Evolutionary conservation across 805 yeast genomes (phyloP), one percentile per base, ranked within the genome.

Genomic region (Yarrowia hollandica): DNA sequence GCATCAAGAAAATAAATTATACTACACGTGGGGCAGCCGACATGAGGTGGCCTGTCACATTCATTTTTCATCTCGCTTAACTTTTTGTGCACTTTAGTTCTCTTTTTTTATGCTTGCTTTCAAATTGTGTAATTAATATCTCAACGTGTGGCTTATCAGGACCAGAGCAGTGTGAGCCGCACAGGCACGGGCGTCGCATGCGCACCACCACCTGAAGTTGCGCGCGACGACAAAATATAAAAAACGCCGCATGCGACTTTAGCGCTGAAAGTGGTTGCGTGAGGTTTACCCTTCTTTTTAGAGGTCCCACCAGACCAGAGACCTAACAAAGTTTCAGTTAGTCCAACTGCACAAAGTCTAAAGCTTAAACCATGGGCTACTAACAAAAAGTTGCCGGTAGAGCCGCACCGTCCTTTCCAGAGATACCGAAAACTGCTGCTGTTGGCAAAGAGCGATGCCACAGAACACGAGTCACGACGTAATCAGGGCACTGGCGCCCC

Each of bases 401-500:
- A n/a, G 44, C 44, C 44, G 44, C 44, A 39, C 44, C 19, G 16
- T 2, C 28, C 18, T 41, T 26, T 41, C 30, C 10, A 16, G 19
- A 25, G n/a, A 15, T 3, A 5, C 30, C 28, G 46, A 39, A 12
- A 10, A 9, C 22, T n/a, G n/a, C n/a, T n/a, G n/a, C n/a, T n/a
- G n/a, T n/a, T n/a, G n/a, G n/a, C n/a, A n/a, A n/a, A n/a, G n/a
- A n/a, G n/a, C n/a, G n/a, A n/a, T n/a, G n/a, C n/a, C n/a, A n/a
- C n/a, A n/a, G n/a, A n/a, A n/a, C n/a, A 5, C 30, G 30, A 26
- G 30, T 12, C 33, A 11, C 33, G 48, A 41, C 48, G 19, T 44
- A 18, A 44, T 44, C 52, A 14, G 52, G 23, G 52, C 52, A 12
- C 35, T 44, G 12, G 52, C 52, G 19, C 52, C 52, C 19, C 34